Evolutionary conservation across 495 filamentous ascomycete species (phyloP).

Genomic region (Neurospora sp.): DNA sequence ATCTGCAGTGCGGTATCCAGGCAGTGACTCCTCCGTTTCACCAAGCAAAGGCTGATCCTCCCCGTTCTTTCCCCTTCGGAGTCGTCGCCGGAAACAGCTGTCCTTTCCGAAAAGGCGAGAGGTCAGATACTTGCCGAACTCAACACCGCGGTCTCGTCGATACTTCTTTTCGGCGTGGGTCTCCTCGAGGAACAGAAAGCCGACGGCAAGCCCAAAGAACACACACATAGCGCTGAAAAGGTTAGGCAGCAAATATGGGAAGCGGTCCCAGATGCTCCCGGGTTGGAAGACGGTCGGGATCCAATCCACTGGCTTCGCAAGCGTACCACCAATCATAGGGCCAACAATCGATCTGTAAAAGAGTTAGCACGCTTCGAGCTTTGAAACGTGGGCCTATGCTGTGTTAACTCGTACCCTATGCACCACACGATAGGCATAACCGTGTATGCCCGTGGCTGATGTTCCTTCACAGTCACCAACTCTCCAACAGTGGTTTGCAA

Average conservation of each 20-base stretch:
- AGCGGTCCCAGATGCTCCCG: slow-evolving; percentile 69
- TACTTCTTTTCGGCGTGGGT: slow-evolving; percentile 79
- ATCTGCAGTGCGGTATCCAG: slow-evolving; percentile 56
- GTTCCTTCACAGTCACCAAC: slow-evolving; percentile 79
- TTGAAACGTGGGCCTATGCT: not conserved
- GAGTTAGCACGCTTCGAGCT: slow-evolving; percentile 3
- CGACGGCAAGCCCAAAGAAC: slow-evolving; percentile 65
- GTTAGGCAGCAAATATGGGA: slow-evolving; percentile 90
- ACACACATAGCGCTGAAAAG: slow-evolving; percentile 78
- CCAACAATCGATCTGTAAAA: slow-evolving; percentile 61
- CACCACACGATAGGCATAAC: slow-evolving; percentile 99
- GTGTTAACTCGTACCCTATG: slow-evolving; percentile 51
- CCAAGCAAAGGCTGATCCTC: slow-evolving; percentile 45
- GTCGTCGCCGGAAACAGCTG: slow-evolving; percentile 4
- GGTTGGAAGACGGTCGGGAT: slow-evolving; percentile 68
- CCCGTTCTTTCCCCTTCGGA: slow-evolving; percentile 21
- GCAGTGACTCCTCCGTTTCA: slow-evolving; percentile 44
- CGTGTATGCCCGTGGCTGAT: slow-evolving; percentile 85
- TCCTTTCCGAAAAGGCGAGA: slow-evolving; percentile 27
- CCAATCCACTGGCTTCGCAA: slow-evolving; percentile 74
- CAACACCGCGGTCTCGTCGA: slow-evolving; percentile 63
- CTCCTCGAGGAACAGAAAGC: slow-evolving; percentile 87
- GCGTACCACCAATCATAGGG: slow-evolving; percentile 76
- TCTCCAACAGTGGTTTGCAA: slow-evolving; percentile 92
- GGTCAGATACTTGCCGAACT: slow-evolving; percentile 66